Conservation (phyloP, 2,329 filamentous ascomycete genomes). For the Phyllosticta citrichinensis region DNA sequence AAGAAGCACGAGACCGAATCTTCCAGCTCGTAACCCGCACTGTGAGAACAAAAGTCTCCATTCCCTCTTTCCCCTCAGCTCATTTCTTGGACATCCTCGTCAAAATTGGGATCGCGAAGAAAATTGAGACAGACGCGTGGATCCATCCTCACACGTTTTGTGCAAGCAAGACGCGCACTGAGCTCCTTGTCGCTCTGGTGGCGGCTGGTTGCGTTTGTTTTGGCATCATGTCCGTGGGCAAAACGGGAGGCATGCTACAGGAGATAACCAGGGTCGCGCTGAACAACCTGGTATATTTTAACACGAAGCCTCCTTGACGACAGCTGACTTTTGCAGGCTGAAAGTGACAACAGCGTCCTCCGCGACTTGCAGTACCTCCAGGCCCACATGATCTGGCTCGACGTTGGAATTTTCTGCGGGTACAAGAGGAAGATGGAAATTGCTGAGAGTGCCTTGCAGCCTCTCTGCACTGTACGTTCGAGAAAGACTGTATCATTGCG, state of each 20-base stretch:
- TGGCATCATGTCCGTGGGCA: slow-evolving; percentile 21
- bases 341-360: slow-evolving; percentile 22
- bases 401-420: slow-evolving; percentile 49
- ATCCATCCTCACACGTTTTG: slow-evolving; percentile 24
- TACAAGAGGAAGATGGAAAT: slow-evolving; percentile 51
- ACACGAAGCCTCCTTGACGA: neutral
- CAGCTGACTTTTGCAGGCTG: slow-evolving; percentile 9
- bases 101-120: slow-evolving; percentile 23
- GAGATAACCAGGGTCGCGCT: slow-evolving; percentile 23
- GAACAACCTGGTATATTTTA: slow-evolving; percentile 13
- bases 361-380: slow-evolving; percentile 44
- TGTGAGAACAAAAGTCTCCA: slow-evolving; percentile 18
- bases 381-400: slow-evolving; percentile 39
- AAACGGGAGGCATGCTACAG: slow-evolving; percentile 21
- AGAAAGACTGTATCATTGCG: neutral
- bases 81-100: slow-evolving; percentile 22
- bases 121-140: slow-evolving; percentile 24
- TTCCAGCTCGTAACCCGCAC: slow-evolving; percentile 23
- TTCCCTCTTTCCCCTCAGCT: slow-evolving; percentile 22
- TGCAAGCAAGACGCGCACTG: slow-evolving; percentile 16
- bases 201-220: slow-evolving; percentile 25
- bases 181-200: slow-evolving; percentile 20
- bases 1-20: slow-evolving; percentile 19
- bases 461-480: slow-evolving; percentile 34
- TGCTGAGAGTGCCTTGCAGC: slow-evolving; percentile 47